Percentiles rank a stretch among this genome's conserved stretches.
These are phyloP conservation scores for Eudorina sp. DNA, from an alignment of 139 green algal species.

Conservation along the genomic window DNA sequence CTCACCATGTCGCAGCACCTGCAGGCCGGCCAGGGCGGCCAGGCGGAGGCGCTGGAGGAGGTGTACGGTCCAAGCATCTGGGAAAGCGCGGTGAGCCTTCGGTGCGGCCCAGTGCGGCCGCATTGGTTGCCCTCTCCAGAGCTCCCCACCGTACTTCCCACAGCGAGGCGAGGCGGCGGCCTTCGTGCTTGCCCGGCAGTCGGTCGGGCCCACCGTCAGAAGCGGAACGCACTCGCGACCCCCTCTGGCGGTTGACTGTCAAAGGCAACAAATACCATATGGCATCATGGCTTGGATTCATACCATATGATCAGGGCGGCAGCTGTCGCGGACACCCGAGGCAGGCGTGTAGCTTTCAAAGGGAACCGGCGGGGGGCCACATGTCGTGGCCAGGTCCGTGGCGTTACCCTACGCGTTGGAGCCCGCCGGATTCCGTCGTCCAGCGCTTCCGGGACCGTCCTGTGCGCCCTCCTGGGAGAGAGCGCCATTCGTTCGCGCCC, in stretches of 20 bases:
- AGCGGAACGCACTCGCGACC: not conserved
- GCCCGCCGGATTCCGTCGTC: too few species aligned
- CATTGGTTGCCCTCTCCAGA: not conserved
- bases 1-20: not conserved
- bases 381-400: too few species aligned
- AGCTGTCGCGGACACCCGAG: too few species aligned
- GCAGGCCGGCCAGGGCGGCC: not conserved
- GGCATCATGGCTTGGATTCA: too few species aligned
- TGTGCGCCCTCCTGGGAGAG: too few species aligned
- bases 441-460: too few species aligned
- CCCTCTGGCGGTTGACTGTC: too few species aligned
- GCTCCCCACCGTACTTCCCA: not conserved
- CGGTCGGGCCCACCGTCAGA: not conserved
- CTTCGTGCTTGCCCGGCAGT: not conserved
- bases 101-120: not conserved
- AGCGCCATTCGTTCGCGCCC: too few species aligned
- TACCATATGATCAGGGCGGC: too few species aligned
- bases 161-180: not conserved
- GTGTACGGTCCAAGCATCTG: conserved; percentile 40
- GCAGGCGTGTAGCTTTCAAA: not conserved
- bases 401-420: too few species aligned
- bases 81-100: conserved; percentile 33
- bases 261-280: too few species aligned
- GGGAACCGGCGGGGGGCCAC: too few species aligned
- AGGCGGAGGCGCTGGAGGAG: conserved; percentile 5